A percentile compares a stretch with the other conserved stretches of the same genome.
Conservation (phyloP, 2,329 filamentous ascomycete species). For the Paracamarosporium sp. region DNA sequence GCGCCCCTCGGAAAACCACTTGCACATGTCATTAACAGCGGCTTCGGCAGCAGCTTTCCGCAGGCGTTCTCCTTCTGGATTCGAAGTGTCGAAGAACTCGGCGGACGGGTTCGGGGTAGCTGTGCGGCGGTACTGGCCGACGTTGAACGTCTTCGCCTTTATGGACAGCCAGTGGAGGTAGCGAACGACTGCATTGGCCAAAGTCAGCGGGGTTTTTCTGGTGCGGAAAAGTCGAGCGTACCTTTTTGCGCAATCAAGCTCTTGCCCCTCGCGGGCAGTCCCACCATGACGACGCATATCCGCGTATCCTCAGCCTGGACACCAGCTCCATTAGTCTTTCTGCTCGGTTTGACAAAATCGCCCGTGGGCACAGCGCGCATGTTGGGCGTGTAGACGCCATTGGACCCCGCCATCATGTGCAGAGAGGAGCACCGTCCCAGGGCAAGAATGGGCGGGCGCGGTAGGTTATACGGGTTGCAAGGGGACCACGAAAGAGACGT, state of each 20-base stretch:
- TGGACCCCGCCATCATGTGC: conserved; percentile 38
- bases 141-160: conserved; percentile 93
- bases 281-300: conserved; percentile 99
- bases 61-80: conserved; percentile 87
- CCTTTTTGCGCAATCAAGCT: conserved; percentile 98
- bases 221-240: conserved; percentile 49
- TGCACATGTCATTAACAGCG: conserved; percentile 90
- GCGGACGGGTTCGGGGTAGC: conserved; percentile 89
- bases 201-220: conserved; percentile 16
- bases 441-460: conserved; percentile 18
- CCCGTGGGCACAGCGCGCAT: conserved; percentile 50
- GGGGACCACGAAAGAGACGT: conserved; percentile 26
- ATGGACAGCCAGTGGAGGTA: conserved; percentile 98
- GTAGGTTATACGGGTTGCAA: conserved; percentile 17
- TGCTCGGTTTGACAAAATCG: conserved; percentile 52
- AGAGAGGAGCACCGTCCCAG: conserved; percentile 36
- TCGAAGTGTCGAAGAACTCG: conserved; percentile 93
- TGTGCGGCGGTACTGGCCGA: conserved; percentile 91
- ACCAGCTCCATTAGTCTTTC: conserved; percentile 66
- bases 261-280: conserved; percentile 93
- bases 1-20: conserved; percentile 80
- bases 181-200: conserved; percentile 56
- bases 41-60: conserved; percentile 88
- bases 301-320: conserved; percentile 93
- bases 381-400: conserved; percentile 47